Base-by-base conservation (phyloP, 441 rosid species). In the Rhodomyrtus psidioides region DNA sequence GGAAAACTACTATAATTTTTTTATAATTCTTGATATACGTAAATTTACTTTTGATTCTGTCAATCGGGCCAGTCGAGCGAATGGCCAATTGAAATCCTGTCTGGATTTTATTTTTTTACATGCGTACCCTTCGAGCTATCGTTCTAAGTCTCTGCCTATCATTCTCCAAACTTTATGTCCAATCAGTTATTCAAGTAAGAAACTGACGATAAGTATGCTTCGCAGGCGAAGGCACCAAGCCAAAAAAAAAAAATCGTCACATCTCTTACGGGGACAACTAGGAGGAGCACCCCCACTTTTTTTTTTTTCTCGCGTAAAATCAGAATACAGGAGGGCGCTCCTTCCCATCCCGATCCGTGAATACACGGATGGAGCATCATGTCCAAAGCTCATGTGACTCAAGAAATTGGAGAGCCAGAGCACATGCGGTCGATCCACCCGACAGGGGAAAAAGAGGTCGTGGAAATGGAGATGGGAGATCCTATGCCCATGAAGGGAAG, bases 401-500 rank as follows among this genome's bases (percentile, higher is more conserved):
- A n/a, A n/a, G 39, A 49, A 49, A 21, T 21, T 39, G 26, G 79
- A 42, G 46, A 62, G n/a, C 79, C 49, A 42, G 46, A 62, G n/a
- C 79, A 70, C 49, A 34, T 65, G 79, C 79, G 21, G n/a, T 70
- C 79, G n/a, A 70, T 70, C 16, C 79, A 21, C 49, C 79, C 79
- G 79, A 70, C 79, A 70, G 53, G 49, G 49, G 9, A 34, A 30
- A 34, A 34, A 4, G 34, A 34, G 21, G 26, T 65, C 76, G 76
- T 65, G 76, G 79, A 39, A 70, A 70, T 23, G 79, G 79, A 24
- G 79, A 70, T 70, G 14, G 14, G 81, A 62, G 56, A 65, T 30
- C 76, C 34, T 51, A 26, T 21, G 81, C 86, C 75, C 15, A 10
- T 54, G 82, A 81, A 85, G 88, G 89, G 70, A 75, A 87, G 59